Evolutionary conservation across 78 protist species (phyloP).

Genomic region (Isochrysis galbana): DNA sequence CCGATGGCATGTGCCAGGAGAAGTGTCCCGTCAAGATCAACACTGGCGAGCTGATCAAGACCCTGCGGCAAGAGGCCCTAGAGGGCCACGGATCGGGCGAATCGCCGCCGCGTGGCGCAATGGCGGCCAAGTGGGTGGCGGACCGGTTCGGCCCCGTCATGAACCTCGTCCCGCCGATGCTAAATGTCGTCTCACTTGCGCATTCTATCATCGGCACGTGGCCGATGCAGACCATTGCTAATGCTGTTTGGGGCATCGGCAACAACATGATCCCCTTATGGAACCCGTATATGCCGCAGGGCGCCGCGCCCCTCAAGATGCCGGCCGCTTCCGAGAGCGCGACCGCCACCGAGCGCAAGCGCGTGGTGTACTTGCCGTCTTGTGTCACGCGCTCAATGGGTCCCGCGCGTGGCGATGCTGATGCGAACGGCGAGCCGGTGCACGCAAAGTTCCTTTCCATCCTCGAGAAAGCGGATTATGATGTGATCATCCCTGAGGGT

Average conservation of each 20-base stretch:
- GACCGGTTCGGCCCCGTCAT: neutral
- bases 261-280: neutral
- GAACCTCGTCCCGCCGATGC: neutral
- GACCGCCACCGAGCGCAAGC: conserved; percentile 13
- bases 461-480: conserved; percentile 8
- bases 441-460: conserved; percentile 11
- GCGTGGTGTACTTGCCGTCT: conserved; percentile 46
- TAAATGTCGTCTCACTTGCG: neutral
- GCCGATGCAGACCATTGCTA: neutral
- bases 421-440: neutral
- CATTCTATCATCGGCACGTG: neutral
- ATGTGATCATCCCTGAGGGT: conserved; percentile 24
- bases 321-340: neutral
- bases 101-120: neutral
- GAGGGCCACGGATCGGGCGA: neutral
- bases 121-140: conserved; percentile 21
- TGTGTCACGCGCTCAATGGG: conserved; percentile 55
- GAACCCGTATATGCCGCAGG: conserved; percentile 36
- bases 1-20: conserved; percentile 61
- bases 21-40: conserved; percentile 64
- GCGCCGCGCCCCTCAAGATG: neutral
- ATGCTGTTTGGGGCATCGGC: neutral
- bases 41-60: conserved; percentile 58
- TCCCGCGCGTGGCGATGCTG: conserved; percentile 26
- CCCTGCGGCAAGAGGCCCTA: conserved; percentile 2